Percentiles rank a stretch among this genome's conserved stretches.
These are phyloP conservation scores for Haplosporangium sp. DNA, from an alignment of 371 early-diverging fungal genomes.

Conservation along the genomic window DNA sequence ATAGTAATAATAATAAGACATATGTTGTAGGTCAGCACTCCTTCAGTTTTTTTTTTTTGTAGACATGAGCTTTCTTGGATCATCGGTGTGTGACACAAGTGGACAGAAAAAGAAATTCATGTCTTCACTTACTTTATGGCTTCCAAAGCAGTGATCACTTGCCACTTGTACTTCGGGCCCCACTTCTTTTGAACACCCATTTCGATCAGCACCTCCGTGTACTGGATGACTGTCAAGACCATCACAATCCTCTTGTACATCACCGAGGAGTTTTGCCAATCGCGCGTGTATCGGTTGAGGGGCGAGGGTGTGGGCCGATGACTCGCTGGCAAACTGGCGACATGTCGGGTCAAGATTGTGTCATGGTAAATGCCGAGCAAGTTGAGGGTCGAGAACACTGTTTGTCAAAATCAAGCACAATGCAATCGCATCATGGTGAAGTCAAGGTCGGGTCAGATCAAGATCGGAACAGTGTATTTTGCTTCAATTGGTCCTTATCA, in stretches of 20 bases:
- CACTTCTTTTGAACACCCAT: slow-evolving; percentile 83
- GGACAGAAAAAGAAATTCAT: slow-evolving; percentile 23
- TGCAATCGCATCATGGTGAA: background rate
- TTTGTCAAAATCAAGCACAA: background rate
- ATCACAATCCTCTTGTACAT: slow-evolving; percentile 70
- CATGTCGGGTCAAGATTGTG: slow-evolving; percentile 79
- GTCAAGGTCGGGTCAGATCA: background rate
- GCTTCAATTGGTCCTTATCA: background rate
- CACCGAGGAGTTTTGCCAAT: slow-evolving; percentile 62
- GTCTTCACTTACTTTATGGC: slow-evolving; percentile 71
- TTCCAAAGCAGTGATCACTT: slow-evolving; percentile 76
- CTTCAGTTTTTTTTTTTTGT: background rate
- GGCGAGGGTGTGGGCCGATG: slow-evolving; percentile 65
- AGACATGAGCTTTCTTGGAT: background rate
- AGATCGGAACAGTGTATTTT: background rate
- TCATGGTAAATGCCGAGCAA: slow-evolving; percentile 91
- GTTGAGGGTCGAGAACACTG: slow-evolving; percentile 86
- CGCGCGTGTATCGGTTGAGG: slow-evolving; percentile 86
- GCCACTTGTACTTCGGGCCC: slow-evolving; percentile 75
- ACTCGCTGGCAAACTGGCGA: slow-evolving; percentile 56
- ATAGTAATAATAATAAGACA: slow-evolving; percentile 7
- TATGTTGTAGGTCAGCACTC: background rate
- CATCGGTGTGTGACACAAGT: slow-evolving; percentile 46
- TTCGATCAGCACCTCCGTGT: slow-evolving; percentile 86
- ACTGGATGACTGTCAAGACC: slow-evolving; percentile 77